Conservation (phyloP, 73 alveolate species). For the Strombidium stylifer region DNA sequence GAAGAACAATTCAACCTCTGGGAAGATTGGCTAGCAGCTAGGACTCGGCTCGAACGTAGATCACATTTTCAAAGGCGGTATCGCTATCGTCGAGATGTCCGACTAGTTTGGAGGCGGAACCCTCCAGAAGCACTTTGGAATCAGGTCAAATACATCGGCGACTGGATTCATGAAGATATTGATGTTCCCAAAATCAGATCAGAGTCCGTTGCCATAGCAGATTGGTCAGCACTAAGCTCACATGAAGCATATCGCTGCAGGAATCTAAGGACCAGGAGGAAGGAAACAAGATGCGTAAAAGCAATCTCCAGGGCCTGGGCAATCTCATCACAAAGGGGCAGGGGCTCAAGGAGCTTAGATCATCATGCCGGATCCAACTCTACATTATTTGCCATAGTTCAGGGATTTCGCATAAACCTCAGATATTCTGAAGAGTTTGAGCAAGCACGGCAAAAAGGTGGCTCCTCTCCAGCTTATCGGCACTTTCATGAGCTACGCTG, state of each 20-base stretch:
- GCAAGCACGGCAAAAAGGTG: slow-evolving; percentile 4
- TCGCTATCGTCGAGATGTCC: slow-evolving; percentile 34
- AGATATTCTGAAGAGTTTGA: too few species aligned
- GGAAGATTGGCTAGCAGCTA: too few species aligned
- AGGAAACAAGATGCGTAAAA: not conserved
- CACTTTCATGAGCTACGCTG: slow-evolving; percentile 19
- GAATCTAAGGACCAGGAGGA: not conserved
- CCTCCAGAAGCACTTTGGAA: slow-evolving; percentile 30
- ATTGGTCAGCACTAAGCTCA: too few species aligned
- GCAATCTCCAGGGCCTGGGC: not conserved
- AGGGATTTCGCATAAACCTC: too few species aligned
- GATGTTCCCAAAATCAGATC: slow-evolving; percentile 3
- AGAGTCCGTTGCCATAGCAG: too few species aligned
- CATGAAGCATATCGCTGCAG: too few species aligned
- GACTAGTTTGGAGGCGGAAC: slow-evolving; percentile 54
- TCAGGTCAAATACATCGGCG: slow-evolving; percentile 52
- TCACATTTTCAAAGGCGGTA: slow-evolving; percentile 1
- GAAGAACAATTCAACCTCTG: too few species aligned
- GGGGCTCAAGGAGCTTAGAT: too few species aligned
- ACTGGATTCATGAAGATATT: slow-evolving; percentile 42
- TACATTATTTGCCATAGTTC: too few species aligned
- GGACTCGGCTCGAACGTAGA: too few species aligned
- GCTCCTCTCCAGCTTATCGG: slow-evolving; percentile 24
- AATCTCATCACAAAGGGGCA: slow-evolving; percentile 10
- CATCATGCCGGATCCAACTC: too few species aligned